phyloP scores from a whole-genome alignment of 257 asterid species.

The Catharanthus roseus region DNA sequence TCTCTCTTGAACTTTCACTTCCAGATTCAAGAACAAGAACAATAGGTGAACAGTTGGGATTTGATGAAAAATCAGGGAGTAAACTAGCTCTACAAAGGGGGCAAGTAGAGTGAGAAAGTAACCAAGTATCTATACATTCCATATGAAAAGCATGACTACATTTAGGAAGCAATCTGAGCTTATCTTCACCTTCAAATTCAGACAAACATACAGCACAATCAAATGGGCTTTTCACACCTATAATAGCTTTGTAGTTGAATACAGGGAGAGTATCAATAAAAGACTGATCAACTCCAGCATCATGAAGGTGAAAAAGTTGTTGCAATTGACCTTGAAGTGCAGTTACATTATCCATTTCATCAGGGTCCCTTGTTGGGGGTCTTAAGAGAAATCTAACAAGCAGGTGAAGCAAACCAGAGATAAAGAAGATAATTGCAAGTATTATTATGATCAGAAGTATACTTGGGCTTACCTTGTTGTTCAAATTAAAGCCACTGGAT shows the following conservation, averaged over 20 bases:
- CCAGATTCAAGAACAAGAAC: slow-evolving; percentile 86
- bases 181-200: slow-evolving; percentile 81
- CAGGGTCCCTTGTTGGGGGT: slow-evolving; percentile 58
- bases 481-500: slow-evolving; percentile 47
- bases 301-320: slow-evolving; percentile 87
- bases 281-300: slow-evolving; percentile 92
- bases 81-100: slow-evolving; percentile 86
- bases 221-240: slow-evolving; percentile 82
- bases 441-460: slow-evolving; percentile 64
- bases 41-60: slow-evolving; percentile 41
- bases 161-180: slow-evolving; percentile 68
- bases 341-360: slow-evolving; percentile 59
- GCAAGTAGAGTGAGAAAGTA: slow-evolving; percentile 88
- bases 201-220: slow-evolving; percentile 96
- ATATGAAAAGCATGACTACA: slow-evolving; percentile 97
- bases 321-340: slow-evolving; percentile 88
- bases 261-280: slow-evolving; percentile 80
- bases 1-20: slow-evolving; percentile 67
- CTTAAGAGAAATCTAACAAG: slow-evolving; percentile 60
- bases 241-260: slow-evolving; percentile 68
- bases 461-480: slow-evolving; percentile 64
- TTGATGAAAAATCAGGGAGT: slow-evolving; percentile 47
- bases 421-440: slow-evolving; percentile 74
- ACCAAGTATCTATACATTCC: slow-evolving; percentile 97
- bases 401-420: slow-evolving; percentile 82